phyloP scores from a whole-genome alignment of 192 early-diverging fungal species.

The Umbelopsis sp. region DNA sequence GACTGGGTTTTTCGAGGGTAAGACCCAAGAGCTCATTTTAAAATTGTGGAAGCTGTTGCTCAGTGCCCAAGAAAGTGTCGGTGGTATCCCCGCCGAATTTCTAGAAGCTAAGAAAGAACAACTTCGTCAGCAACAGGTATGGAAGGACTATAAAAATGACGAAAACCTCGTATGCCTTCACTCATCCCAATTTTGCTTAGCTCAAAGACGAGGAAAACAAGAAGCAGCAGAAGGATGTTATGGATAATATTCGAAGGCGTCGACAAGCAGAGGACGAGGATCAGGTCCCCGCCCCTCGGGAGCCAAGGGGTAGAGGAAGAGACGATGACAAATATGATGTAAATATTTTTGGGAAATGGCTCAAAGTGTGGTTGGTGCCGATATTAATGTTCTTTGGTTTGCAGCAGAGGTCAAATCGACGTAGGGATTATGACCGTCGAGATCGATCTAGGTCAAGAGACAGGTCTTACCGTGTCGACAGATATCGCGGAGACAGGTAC shows the following conservation, averaged over 20 bases:
- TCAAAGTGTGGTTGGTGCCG: background rate
- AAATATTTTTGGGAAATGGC: background rate
- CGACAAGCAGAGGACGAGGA: slow-evolving; percentile 33
- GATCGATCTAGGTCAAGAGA: slow-evolving; percentile 22
- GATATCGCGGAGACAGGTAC: slow-evolving; percentile 30
- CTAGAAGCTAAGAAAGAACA: slow-evolving; percentile 88
- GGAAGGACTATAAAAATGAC: background rate
- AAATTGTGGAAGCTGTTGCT: slow-evolving; percentile 90
- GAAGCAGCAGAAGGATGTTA: slow-evolving; percentile 47
- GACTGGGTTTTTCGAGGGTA: slow-evolving; percentile 90
- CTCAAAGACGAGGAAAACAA: slow-evolving; percentile 42
- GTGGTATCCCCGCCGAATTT: slow-evolving; percentile 86
- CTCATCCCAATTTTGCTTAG: slow-evolving; percentile 19
- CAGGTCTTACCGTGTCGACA: slow-evolving; percentile 33
- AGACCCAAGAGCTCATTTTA: slow-evolving; percentile 78
- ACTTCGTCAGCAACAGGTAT: slow-evolving; percentile 57
- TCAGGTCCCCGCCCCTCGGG: background rate
- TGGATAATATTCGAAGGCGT: slow-evolving; percentile 43
- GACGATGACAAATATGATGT: slow-evolving; percentile 14
- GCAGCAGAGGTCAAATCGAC: slow-evolving; percentile 28
- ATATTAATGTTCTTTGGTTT: slow-evolving; percentile 22
- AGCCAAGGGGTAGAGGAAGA: slow-evolving; percentile 2
- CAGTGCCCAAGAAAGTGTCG: slow-evolving; percentile 79
- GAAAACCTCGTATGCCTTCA: background rate
- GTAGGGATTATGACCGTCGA: slow-evolving; percentile 20